Conservation (phyloP, 2,329 filamentous ascomycete species). For the Fusarium sp. region DNA sequence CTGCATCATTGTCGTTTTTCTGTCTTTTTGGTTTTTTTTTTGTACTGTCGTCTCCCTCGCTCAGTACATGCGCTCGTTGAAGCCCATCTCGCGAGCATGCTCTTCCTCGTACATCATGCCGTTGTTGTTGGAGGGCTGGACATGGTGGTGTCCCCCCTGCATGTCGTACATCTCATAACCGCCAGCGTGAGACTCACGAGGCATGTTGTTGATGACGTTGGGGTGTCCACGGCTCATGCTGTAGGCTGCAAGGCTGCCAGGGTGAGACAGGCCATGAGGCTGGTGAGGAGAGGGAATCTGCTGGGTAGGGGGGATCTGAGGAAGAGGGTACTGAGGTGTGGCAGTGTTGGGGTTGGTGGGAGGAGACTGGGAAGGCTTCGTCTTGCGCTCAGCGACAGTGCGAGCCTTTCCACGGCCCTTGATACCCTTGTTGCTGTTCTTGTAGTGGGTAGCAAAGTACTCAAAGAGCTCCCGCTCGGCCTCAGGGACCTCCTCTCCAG, state of each 20-base stretch:
- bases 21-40: conserved; percentile 7
- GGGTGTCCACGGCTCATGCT: conserved; percentile 47
- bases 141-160: conserved; percentile 51
- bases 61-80: conserved; percentile 60
- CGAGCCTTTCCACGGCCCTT: conserved; percentile 93
- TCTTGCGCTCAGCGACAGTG: conserved; percentile 62
- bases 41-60: conserved; percentile 39
- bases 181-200: conserved; percentile 47
- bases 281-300: conserved; percentile 32
- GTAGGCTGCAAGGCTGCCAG: conserved; percentile 48
- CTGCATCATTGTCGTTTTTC: conserved; percentile 11
- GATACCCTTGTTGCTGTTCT: conserved; percentile 98
- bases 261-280: conserved; percentile 46
- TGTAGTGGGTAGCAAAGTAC: conserved; percentile 91
- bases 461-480: conserved; percentile 82
- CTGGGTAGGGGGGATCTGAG: conserved; percentile 42
- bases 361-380: conserved; percentile 45
- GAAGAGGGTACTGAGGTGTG: conserved; percentile 42
- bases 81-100: conserved; percentile 54
- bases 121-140: conserved; percentile 37
- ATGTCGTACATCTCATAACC: conserved; percentile 61
- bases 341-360: conserved; percentile 25
- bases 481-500: conserved; percentile 67
- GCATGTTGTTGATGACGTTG: conserved; percentile 43
- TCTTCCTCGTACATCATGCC: conserved; percentile 60